Evolutionary conservation across 352 stramenopile species (phyloP), one percentile per base, ranked within the genome.

Genomic region (Phytophthora sp.): DNA sequence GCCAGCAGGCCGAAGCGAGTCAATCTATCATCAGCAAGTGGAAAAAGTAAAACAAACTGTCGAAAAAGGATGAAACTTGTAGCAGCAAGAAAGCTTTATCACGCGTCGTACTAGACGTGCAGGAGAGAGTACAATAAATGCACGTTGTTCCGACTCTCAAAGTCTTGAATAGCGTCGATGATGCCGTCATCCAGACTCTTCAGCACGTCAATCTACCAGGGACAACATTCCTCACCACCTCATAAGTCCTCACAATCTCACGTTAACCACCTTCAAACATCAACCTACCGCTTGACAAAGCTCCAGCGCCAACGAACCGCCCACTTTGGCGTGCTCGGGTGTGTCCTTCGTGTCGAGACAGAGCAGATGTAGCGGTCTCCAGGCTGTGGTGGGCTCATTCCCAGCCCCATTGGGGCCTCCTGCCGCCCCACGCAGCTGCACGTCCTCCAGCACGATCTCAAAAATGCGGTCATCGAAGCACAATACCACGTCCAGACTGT

Each of bases 401-500:
- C 76, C 80, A 3, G 42, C 26, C 30, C 57, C 63, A 6, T 18
- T 30, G 12, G 62, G 60, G 16, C 66, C 66, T 42, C 66, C 66
- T 4, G 64, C 64, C 15, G 70, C 71, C 12, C 84, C 66, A 12
- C 80, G 79, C 35, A 91, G 67, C 71, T 91, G 83, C 54, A 91
- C 62, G 60, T 89, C 84, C 50, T 97, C 88, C 24, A 94, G 59
- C 16, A 97, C 84, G 26, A 94, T 92, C 64, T 96, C 86, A 23
- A 93, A 97, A 56, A 97, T 93, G 57, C 87, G 84, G 71, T 94
- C 84, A 69, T 97, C 90, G 71, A 97, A 97, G 78, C 88, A 96
- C n/a, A 97, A 57, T 26, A 96, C 84, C 18, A 97, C 85, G 51
- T 94, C 85, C 58, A 96, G 80, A 3, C 79, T 71, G 23, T 89